Percentiles rank a stretch among this genome's conserved stretches.
These are phyloP conservation scores for Tricholoma matsutake DNA, from an alignment of 768 basidiomycete genomes.

Conservation along the genomic window DNA sequence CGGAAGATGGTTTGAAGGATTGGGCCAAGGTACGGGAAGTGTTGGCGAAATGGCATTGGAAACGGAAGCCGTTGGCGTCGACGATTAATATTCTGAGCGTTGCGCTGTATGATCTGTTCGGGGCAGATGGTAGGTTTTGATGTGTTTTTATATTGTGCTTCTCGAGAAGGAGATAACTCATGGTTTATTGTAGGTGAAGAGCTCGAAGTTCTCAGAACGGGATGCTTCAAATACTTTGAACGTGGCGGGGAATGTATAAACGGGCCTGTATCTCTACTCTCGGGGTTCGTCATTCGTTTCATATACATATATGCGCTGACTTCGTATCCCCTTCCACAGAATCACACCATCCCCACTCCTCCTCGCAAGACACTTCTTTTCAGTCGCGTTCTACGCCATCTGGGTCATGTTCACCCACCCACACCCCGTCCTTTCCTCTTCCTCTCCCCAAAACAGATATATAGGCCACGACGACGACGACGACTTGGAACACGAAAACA, in stretches of 20 bases:
- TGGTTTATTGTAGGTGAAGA: conserved; percentile 43
- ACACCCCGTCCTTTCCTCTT: conserved; percentile 12
- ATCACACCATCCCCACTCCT: conserved; percentile 76
- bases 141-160: too few relatives aligned
- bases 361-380: conserved; percentile 90
- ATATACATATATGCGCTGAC: too few relatives aligned
- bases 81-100: conserved; percentile 93
- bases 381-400: conserved; percentile 92
- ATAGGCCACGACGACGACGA: conserved; percentile 15
- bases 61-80: conserved; percentile 74
- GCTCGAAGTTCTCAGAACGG: conserved; percentile 64
- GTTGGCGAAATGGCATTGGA: conserved; percentile 81
- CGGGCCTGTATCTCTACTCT: conserved; percentile 87
- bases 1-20: conserved; percentile 34
- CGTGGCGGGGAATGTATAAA: conserved; percentile 84
- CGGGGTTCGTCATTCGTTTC: conserved; percentile 82
- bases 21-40: conserved; percentile 49
- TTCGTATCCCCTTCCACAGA: conserved; percentile 41
- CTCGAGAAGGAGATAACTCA: too few relatives aligned
- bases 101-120: conserved; percentile 92
- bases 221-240: conserved; percentile 98
- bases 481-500: conserved; percentile 34
- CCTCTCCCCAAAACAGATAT: conserved; percentile 12
- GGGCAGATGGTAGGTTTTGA: conserved; percentile 85
- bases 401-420: conserved; percentile 80